phyloP scores from a whole-genome alignment of 2,329 filamentous ascomycete genomes.

The Pseudogymnoascus pannorum region DNA sequence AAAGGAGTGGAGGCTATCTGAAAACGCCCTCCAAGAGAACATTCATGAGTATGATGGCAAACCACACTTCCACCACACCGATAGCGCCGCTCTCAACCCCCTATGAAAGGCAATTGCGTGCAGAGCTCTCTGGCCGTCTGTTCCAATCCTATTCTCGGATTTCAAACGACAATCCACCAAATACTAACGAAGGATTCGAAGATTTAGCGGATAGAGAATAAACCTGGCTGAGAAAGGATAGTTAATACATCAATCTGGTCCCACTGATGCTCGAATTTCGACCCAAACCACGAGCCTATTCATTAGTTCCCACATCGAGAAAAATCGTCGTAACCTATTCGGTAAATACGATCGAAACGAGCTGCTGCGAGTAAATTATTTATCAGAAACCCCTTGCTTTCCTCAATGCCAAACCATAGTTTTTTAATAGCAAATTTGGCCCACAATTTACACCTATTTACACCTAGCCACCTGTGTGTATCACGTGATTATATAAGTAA shows the following conservation, averaged over 20 bases:
- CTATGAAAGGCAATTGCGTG: slow-evolving; percentile 33
- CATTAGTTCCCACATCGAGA: not conserved
- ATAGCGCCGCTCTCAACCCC: slow-evolving; percentile 37
- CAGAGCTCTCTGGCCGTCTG: slow-evolving; percentile 11
- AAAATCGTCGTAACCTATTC: not conserved
- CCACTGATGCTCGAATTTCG: too few species aligned
- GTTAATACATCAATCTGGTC: not conserved
- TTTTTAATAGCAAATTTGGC: not conserved
- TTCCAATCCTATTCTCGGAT: slow-evolving; percentile 6
- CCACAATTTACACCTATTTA: too few species aligned
- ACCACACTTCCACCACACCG: slow-evolving; percentile 37
- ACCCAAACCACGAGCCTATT: not conserved
- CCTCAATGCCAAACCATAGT: not conserved
- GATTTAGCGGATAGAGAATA: not conserved
- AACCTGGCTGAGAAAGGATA: not conserved
- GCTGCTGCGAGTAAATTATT: not conserved
- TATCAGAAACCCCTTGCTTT: not conserved
- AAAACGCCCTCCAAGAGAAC: slow-evolving; percentile 43
- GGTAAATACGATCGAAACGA: not conserved
- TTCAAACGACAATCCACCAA: slow-evolving; percentile 2
- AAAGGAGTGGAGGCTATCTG: slow-evolving; percentile 21
- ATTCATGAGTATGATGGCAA: slow-evolving; percentile 33
- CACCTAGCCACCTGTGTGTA: too few species aligned
- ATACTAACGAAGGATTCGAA: not conserved
- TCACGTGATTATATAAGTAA: not conserved